Base-by-base conservation (phyloP, 2,329 filamentous ascomycete genomes). In the Fusarium foetens region DNA sequence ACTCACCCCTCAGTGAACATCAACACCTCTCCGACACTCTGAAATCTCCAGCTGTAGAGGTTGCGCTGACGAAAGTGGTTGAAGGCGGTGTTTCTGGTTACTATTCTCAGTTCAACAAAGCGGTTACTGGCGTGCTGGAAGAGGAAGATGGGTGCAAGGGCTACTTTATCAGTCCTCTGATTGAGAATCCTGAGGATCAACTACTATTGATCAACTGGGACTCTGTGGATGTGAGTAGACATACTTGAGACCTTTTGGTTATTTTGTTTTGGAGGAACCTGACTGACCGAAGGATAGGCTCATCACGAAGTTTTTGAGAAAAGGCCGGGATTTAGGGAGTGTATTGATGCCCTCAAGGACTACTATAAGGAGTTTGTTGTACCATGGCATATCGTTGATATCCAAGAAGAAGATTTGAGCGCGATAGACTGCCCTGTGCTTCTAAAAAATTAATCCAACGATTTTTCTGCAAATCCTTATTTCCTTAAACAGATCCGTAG, bases 371-470 rank as follows among this genome's bases (percentile, higher is more conserved):
- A 23, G 21, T 49, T 49, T 33, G 46, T 49, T 14, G 46, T 49
- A 3, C 46, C 46, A 3, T 49, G 46, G 46, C 46, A 49, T 23
- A 49, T 49, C 8, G 45, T 48, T 4, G 45, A 31, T 31, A 48
- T 48, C n/a, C 4, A 6, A 5, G 2, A 6, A 48, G 27, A 48
- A 10, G 19, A 48, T 31, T n/a, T 48, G 27, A 7, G 5, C 1
- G 23, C 9, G 6, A 23, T 12, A 48, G 27, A 16, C 0, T 8
- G 9, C 4, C 9, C 4, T 21, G 9, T n/a, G 0, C 19, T 8
- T 5, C 4, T 21, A 10, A 11, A 38, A 11, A 38, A 21, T 12
- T 21, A 21, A 38, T 21, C 5, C 3, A 38, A 38, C 5, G 10
- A 38, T 4, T 11, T 21, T 21, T 21, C 36, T 6, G 36, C 17